A percentile compares a stretch with the other conserved stretches of the same genome.
These are phyloP conservation scores for Byssothecium circinans DNA, from an alignment of 2,329 filamentous ascomycete genomes.

Conservation along the genomic window DNA sequence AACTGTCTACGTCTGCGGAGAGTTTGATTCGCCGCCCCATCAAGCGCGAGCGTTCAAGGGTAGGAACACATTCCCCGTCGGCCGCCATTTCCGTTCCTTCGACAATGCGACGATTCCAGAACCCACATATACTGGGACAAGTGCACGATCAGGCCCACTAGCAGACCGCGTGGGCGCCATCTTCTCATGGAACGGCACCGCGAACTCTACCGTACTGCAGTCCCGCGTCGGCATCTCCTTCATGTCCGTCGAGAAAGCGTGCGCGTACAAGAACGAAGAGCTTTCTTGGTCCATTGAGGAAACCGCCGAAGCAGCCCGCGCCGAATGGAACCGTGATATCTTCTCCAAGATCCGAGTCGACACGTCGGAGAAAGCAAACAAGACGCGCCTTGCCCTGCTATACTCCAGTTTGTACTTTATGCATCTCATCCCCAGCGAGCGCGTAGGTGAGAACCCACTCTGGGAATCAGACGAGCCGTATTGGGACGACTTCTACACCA, in stretches of 20 bases:
- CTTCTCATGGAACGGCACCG: constrained; percentile 50
- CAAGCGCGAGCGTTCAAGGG: constrained; percentile 35
- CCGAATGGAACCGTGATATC: constrained; percentile 55
- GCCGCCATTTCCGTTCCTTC: constrained; percentile 37
- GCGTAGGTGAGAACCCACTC: constrained; percentile 65
- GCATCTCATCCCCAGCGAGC: constrained; percentile 42
- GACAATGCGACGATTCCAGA: constrained; percentile 33
- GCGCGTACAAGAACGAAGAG: constrained; percentile 51
- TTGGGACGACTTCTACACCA: constrained; percentile 70
- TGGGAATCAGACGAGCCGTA: constrained; percentile 70
- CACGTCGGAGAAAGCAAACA: constrained; percentile 29
- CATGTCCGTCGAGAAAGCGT: constrained; percentile 50
- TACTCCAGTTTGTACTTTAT: constrained; percentile 43
- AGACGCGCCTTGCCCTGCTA: constrained; percentile 34
- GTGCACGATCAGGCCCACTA: constrained; percentile 33
- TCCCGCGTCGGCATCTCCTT: constrained; percentile 57
- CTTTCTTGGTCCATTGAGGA: constrained; percentile 49
- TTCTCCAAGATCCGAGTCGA: constrained; percentile 58
- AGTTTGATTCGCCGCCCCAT: constrained; percentile 32
- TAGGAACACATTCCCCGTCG: constrained; percentile 41
- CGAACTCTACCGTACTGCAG: constrained; percentile 42
- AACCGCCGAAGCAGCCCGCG: constrained; percentile 45
- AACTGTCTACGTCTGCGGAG: constrained; percentile 40
- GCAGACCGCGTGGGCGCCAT: constrained; percentile 54
- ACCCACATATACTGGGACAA: constrained; percentile 31